Base-by-base conservation (phyloP, 306 rosid genomes). In the Prunus armeniaca region DNA sequence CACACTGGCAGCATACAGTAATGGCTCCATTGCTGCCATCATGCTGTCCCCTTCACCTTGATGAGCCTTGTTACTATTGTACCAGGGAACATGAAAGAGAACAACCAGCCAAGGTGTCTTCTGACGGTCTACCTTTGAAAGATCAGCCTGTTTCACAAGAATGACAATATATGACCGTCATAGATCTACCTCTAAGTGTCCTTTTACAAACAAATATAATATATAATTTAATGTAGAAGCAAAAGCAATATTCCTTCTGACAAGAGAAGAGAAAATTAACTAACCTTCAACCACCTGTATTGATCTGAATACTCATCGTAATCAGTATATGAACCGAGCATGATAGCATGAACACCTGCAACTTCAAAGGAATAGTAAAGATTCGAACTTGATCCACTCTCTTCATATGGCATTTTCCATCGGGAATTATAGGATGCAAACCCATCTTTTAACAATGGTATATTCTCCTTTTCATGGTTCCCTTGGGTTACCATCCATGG, bases 401-500 rank as follows among this genome's bases (percentile, higher is more conserved):
- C 98, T 84, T 84, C 80, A 79, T 81, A 90, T 5, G 98, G 97
- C 98, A 94, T 94, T 78, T 85, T 90, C 98, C 98, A 94, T 78
- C 98, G 79, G 8, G 97, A 85, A 77, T 94, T 92, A 72, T 87
- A 94, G 6, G 98, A 84, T 62, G 72, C 34, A 84, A 94, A 94
- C 14, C 91, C 95, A 79, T 88, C 91, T 81, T 85, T 86, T 17
- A 92, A 67, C 49, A 92, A 71, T 5, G 86, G 89, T 76, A 94
- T 85, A 49, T 12, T 49, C 80, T 94, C 98, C 77, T 84, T 85
- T 78, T 94, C 98, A 82, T 91, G 97, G 81, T 94, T 94, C 72
- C 98, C 98, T 72, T 92, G 88, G 9, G 98, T 94, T 60, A 94
- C 98, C 98, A 94, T 94, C 97, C 97, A 92, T 9, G 98, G 98